These are phyloP conservation scores for Solanum sparsipilum DNA, from an alignment of 257 asterid species.

Conservation along the genomic window DNA sequence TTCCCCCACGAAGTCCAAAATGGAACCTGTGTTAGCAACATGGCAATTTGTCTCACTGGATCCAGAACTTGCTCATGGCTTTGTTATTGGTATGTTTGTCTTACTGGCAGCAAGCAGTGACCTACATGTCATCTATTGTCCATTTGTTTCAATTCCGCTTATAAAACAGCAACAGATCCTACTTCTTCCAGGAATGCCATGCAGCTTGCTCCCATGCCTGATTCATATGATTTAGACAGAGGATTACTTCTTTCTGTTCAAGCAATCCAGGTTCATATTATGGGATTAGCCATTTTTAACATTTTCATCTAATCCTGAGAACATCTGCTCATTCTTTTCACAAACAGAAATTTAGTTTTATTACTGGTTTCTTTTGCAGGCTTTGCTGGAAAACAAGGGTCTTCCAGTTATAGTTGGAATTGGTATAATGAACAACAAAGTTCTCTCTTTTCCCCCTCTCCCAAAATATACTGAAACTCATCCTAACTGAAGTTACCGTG, in stretches of 20 bases:
- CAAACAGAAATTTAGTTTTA: constrained; percentile 5
- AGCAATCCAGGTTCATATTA: constrained; percentile 67
- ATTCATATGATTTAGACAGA: constrained; percentile 90
- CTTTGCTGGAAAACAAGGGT: constrained; percentile 89
- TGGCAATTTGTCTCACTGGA: constrained; percentile 68
- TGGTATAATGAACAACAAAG: constrained; percentile 33
- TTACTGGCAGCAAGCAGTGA: constrained; percentile 7
- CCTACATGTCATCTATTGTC: background rate
- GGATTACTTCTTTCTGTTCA: constrained; percentile 96
- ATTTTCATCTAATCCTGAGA: background rate
- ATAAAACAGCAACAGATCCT: constrained; percentile 71
- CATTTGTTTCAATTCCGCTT: constrained; percentile 23
- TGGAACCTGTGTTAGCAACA: constrained; percentile 78
- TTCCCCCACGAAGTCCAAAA: constrained; percentile 86
- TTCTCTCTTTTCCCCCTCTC: constrained; percentile 8
- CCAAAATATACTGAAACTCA: background rate
- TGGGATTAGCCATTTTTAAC: background rate
- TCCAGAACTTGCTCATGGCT: constrained; percentile 37
- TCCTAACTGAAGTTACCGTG: background rate
- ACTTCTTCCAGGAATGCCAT: constrained; percentile 57
- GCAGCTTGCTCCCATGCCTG: constrained; percentile 93
- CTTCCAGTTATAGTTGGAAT: constrained; percentile 96
- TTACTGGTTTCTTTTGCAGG: constrained; percentile 40
- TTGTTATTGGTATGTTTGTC: constrained; percentile 36
- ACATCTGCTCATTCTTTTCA: background rate